Conservation (phyloP, 306 rosid species). For the Oxytropis ochrocephala region DNA sequence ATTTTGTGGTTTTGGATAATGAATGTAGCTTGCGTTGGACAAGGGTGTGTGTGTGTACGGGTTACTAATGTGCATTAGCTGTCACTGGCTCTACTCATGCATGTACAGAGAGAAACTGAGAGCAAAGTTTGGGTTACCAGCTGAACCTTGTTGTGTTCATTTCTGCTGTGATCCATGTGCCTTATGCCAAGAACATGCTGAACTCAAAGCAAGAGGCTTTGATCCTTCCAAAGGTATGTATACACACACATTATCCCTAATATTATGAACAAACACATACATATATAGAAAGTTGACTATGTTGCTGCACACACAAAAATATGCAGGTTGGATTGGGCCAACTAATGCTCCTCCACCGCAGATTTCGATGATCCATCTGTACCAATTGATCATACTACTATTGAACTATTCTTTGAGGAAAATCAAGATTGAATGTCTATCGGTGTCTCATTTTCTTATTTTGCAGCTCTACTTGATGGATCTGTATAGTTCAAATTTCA, state of each 20-base stretch:
- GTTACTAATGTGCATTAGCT: slow-evolving; percentile 16
- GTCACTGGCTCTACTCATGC: slow-evolving; percentile 35
- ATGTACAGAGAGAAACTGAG: slow-evolving; percentile 36
- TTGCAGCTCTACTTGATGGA: neutral
- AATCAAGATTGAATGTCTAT: neutral
- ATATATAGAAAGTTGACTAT: too few species aligned
- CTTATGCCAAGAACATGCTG: slow-evolving; percentile 40
- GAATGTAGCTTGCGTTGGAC: slow-evolving; percentile 27
- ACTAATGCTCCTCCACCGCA: slow-evolving; percentile 22
- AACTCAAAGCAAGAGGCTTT: slow-evolving; percentile 37
- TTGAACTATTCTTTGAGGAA: too few species aligned
- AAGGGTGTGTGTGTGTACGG: slow-evolving; percentile 34
- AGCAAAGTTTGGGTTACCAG: slow-evolving; percentile 22
- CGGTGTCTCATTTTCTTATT: neutral
- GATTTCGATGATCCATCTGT: neutral
- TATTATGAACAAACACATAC: too few species aligned
- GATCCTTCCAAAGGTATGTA: slow-evolving; percentile 27
- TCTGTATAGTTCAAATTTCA: too few species aligned
- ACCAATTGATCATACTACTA: too few species aligned
- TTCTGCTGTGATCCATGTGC: slow-evolving; percentile 27
- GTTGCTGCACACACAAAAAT: neutral
- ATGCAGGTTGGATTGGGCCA: slow-evolving; percentile 33
- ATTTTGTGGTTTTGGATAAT: neutral
- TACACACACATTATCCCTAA: neutral
- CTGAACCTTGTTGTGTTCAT: slow-evolving; percentile 32